Percentiles rank a stretch among this genome's conserved stretches.
These are phyloP conservation scores for Fusarium keratoplasticum DNA, from an alignment of 2,329 filamentous ascomycete species.

Conservation along the genomic window DNA sequence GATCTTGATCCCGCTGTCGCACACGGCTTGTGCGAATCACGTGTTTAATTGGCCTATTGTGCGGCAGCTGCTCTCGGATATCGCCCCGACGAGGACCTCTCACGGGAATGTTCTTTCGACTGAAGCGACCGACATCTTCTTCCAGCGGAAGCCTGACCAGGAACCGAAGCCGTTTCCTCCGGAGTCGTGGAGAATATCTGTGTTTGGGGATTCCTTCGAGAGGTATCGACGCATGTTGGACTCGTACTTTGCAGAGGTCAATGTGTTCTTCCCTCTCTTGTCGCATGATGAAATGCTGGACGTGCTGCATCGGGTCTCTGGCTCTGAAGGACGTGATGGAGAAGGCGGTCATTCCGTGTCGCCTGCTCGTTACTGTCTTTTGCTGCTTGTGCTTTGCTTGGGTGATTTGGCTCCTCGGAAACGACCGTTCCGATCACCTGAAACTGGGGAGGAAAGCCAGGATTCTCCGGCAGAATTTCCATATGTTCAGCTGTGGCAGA, in stretches of 20 bases:
- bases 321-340: background rate
- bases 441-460: background rate
- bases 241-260: conserved; percentile 43
- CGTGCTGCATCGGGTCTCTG: background rate
- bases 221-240: background rate
- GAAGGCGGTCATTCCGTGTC: fast-evolving
- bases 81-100: background rate
- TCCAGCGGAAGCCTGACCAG: background rate
- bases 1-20: conserved; percentile 18
- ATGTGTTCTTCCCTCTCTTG: conserved; percentile 41
- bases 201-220: background rate
- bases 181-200: conserved; percentile 18
- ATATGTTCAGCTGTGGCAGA: conserved; percentile 34
- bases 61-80: background rate
- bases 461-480: background rate
- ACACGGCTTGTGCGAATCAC: conserved; percentile 34
- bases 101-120: background rate
- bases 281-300: background rate
- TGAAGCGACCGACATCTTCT: conserved; percentile 29
- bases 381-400: conserved; percentile 19
- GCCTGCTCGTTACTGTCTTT: conserved; percentile 6
- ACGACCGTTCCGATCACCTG: background rate
- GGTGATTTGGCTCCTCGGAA: background rate
- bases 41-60: conserved; percentile 24
- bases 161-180: background rate